These are phyloP conservation scores for Termitomyces sp. DNA, from an alignment of 768 basidiomycete species.

Conservation along the genomic window DNA sequence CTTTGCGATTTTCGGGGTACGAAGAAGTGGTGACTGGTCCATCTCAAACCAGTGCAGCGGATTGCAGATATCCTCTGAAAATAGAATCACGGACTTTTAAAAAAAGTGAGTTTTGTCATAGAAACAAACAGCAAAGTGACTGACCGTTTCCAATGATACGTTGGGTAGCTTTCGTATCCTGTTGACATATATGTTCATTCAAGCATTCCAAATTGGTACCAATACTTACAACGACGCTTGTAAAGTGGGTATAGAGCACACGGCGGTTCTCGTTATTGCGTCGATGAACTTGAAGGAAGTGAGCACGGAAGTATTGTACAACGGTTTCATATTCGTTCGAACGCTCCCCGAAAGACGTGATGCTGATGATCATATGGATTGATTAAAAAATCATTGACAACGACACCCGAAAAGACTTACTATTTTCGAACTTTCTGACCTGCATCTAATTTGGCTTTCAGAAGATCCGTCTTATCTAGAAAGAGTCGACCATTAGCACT, in stretches of 20 bases:
- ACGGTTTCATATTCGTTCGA: slow-evolving; percentile 80
- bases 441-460: slow-evolving; percentile 64
- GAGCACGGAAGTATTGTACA: slow-evolving; percentile 82
- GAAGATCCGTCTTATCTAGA: slow-evolving; percentile 73
- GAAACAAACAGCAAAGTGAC: slow-evolving; percentile 15
- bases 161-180: slow-evolving; percentile 84
- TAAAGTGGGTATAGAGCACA: slow-evolving; percentile 79
- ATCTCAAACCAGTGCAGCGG: slow-evolving; percentile 59
- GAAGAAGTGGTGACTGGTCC: neutral
- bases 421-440: slow-evolving; percentile 77
- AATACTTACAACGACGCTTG: slow-evolving; percentile 65
- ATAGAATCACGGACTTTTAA: slow-evolving; percentile 64
- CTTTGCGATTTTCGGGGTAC: slow-evolving; percentile 3
- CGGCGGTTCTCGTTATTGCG: slow-evolving; percentile 76
- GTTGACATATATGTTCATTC: neutral
- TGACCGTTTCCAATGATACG: slow-evolving; percentile 77
- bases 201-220: neutral
- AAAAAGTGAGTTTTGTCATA: slow-evolving; percentile 11
- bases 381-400: neutral
- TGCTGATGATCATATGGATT: slow-evolving; percentile 34
- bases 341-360: slow-evolving; percentile 76
- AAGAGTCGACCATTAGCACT: neutral
- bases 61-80: slow-evolving; percentile 70
- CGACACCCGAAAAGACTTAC: slow-evolving; percentile 33
- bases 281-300: slow-evolving; percentile 79